These are phyloP conservation scores for Hordeum vulgare DNA, from an alignment of 176 grass and related monocot genomes.

Conservation along the genomic window DNA sequence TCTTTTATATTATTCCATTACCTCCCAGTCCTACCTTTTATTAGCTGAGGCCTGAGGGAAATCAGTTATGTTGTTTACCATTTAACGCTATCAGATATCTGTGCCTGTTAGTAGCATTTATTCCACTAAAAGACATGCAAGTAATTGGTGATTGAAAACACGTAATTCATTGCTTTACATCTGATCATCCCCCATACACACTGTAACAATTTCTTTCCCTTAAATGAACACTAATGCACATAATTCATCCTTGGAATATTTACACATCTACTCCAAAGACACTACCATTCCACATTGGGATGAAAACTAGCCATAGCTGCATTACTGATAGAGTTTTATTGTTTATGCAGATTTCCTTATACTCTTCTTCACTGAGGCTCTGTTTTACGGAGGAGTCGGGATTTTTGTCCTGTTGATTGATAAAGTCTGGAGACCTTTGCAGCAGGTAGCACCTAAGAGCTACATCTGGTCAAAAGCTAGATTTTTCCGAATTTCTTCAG, in stretches of 20 bases:
- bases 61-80: neutral
- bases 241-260: neutral
- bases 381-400: constrained; percentile 79
- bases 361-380: constrained; percentile 96
- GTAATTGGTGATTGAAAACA: neutral
- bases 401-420: constrained; percentile 88
- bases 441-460: constrained; percentile 49
- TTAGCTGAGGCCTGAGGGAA: neutral
- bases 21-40: neutral
- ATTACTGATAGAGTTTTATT: constrained; percentile 20
- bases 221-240: neutral
- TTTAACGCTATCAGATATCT: neutral
- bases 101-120: neutral
- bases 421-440: constrained; percentile 69
- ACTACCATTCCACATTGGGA: neutral
- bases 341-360: constrained; percentile 89
- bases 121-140: neutral
- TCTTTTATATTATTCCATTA: neutral
- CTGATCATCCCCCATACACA: neutral
- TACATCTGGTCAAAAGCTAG: constrained; percentile 55
- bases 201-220: neutral
- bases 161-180: neutral
- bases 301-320: neutral
- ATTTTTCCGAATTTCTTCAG: constrained; percentile 78
- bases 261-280: neutral